A percentile compares a stretch with the other conserved stretches of the same genome.
These are phyloP conservation scores for Ophiostoma australiae DNA, from an alignment of 2,329 filamentous ascomycete genomes.

Conservation along the genomic window DNA sequence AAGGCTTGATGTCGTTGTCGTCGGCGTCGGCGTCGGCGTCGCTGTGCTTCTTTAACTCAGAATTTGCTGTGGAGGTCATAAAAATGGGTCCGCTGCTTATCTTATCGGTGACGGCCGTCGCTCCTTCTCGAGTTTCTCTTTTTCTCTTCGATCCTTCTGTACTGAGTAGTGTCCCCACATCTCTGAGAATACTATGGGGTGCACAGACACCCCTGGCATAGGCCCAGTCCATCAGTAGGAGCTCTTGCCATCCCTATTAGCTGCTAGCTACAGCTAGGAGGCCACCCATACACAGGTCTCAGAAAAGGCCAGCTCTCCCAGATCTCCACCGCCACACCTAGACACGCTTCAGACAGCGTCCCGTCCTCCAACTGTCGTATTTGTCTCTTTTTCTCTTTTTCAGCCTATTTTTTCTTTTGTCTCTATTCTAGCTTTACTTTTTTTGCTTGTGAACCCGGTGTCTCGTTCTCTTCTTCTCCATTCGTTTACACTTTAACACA, in stretches of 20 bases:
- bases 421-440: neutral
- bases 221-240: neutral
- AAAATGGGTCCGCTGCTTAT: constrained; percentile 23
- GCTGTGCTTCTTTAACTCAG: neutral
- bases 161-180: neutral
- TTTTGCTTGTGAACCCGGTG: constrained; percentile 10
- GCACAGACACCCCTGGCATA: neutral
- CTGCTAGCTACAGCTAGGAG: neutral
- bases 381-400: constrained; percentile 14
- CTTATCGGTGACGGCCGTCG: constrained; percentile 12
- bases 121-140: neutral
- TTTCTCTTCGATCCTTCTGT: neutral
- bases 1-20: neutral
- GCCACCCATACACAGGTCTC: neutral
- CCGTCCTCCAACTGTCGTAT: neutral
- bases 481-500: neutral
- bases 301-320: constrained; percentile 30
- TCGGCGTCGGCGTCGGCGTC: neutral
- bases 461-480: constrained; percentile 1
- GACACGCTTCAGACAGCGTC: constrained; percentile 18
- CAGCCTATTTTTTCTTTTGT: constrained; percentile 9
- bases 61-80: constrained; percentile 13
- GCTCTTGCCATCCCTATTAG: too few species aligned
- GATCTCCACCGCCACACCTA: constrained; percentile 23
- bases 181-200: neutral